A percentile compares a stretch with the other conserved stretches of the same genome.
These are phyloP conservation scores for Alternaria longipes DNA, from an alignment of 2,329 filamentous ascomycete species.

Conservation along the genomic window DNA sequence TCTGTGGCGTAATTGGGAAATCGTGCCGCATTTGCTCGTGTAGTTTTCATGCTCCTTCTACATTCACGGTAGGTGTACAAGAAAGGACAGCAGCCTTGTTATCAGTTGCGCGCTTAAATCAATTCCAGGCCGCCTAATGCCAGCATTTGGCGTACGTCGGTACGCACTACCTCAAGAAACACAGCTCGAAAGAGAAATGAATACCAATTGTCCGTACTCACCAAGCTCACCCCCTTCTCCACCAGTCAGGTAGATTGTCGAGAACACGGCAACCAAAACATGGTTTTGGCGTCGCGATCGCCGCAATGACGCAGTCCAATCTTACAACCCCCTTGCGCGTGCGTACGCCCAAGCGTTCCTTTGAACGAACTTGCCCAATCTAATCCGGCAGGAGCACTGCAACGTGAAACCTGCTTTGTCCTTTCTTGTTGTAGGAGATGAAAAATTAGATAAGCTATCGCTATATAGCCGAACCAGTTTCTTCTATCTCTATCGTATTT, in stretches of 20 bases:
- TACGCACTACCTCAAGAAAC: background rate
- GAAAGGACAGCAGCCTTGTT: background rate
- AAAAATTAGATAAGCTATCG: conserved; percentile 3
- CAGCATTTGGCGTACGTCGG: background rate
- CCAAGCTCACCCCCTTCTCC: background rate
- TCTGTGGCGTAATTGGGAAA: background rate
- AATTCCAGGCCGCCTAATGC: background rate
- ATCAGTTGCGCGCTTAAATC: background rate
- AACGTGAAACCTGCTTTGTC: conserved; percentile 17
- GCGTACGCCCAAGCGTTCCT: conserved; percentile 10
- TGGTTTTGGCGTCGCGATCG: conserved; percentile 11
- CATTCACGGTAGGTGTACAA: background rate
- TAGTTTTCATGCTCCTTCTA: background rate
- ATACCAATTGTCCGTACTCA: background rate
- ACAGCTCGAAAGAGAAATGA: background rate
- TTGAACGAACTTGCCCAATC: conserved; percentile 14
- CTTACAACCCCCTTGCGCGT: conserved; percentile 3
- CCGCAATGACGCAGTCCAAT: conserved; percentile 22
- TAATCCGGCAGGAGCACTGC: conserved; percentile 6
- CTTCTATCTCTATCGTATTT: background rate
- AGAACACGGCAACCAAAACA: background rate
- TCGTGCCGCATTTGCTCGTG: background rate
- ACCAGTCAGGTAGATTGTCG: background rate
- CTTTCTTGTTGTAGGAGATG: conserved; percentile 9
- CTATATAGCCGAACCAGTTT: background rate